phyloP scores from a whole-genome alignment of 2,329 filamentous ascomycete genomes.

The Colletotrichum paranaense region DNA sequence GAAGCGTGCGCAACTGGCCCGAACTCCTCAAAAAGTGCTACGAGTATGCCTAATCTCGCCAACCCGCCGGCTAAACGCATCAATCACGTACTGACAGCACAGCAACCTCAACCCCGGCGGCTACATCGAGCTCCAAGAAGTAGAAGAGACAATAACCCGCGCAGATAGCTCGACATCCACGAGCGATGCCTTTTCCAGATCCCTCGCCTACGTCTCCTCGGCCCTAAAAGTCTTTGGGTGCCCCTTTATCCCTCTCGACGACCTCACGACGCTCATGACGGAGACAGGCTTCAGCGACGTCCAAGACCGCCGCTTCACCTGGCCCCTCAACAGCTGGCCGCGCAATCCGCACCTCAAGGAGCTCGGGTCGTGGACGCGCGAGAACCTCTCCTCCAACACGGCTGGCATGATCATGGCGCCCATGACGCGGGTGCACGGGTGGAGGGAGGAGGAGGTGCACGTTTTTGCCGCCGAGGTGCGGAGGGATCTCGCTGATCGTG shows the following conservation, averaged over 20 bases:
- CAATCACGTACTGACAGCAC: too few species aligned
- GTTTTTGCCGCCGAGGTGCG: constrained; percentile 39
- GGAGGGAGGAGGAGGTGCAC: constrained; percentile 45
- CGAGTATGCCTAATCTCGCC: neutral
- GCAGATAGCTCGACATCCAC: constrained; percentile 53
- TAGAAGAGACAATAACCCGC: constrained; percentile 49
- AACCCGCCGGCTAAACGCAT: too few species aligned
- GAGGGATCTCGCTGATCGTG: constrained; percentile 36
- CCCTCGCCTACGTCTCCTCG: constrained; percentile 53
- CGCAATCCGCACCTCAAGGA: constrained; percentile 43
- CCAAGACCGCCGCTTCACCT: constrained; percentile 41
- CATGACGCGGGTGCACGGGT: constrained; percentile 49
- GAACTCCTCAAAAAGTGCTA: constrained; percentile 13
- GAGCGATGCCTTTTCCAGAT: constrained; percentile 45
- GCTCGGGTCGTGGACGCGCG: constrained; percentile 42
- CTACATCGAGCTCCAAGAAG: constrained; percentile 56
- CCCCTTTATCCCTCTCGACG: constrained; percentile 24
- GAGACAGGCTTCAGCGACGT: constrained; percentile 44
- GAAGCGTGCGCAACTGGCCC: constrained; percentile 38
- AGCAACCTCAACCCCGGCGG: constrained; percentile 53
- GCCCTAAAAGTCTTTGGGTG: constrained; percentile 47
- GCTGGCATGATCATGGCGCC: constrained; percentile 49
- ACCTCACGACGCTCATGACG: constrained; percentile 33
- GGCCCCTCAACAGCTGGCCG: constrained; percentile 48
- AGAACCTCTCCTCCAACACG: constrained; percentile 45